A percentile compares a stretch with the other conserved stretches of the same genome.
Evolutionary conservation across 2,329 filamentous ascomycete species (phyloP).

Genomic region (Monilinia vaccinii-corymbosi): DNA sequence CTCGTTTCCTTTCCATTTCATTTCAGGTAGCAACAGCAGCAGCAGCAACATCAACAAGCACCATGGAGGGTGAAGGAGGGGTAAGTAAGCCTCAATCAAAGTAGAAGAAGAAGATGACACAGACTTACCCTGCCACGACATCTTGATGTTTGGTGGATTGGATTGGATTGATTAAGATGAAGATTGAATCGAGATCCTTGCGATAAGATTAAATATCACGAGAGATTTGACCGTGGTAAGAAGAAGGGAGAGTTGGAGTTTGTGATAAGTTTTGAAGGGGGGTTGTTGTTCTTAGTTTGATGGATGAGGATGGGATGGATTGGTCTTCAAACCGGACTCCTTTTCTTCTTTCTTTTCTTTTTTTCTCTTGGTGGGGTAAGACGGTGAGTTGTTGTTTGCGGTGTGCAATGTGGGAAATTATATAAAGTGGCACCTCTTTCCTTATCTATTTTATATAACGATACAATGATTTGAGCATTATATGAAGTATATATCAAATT

Average conservation of each 20-base stretch:
- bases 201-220: not conserved
- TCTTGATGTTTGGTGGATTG: constrained; percentile 38
- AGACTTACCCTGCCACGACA: constrained; percentile 67
- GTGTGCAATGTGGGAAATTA: constrained; percentile 2
- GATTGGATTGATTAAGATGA: not conserved
- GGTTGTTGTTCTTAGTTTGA: no score
- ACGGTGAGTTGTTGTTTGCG: constrained; percentile 10
- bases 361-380: constrained; percentile 2
- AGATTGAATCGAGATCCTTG: not conserved
- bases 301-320: not conserved
- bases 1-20: constrained; percentile 6
- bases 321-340: no score
- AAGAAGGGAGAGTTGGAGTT: not conserved
- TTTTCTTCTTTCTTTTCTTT: not conserved
- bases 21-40: no score
- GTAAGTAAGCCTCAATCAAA: constrained; percentile 4
- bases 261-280: constrained; percentile 3
- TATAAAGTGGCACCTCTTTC: not conserved
- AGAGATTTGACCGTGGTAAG: not conserved
- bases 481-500: no score
- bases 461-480: no score
- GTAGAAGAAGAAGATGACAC: not conserved
- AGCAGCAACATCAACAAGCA: not conserved
- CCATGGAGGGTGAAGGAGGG: constrained; percentile 2
- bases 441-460: not conserved